These are phyloP conservation scores for Cucumis melo DNA, from an alignment of 306 rosid genomes.

Conservation along the genomic window DNA sequence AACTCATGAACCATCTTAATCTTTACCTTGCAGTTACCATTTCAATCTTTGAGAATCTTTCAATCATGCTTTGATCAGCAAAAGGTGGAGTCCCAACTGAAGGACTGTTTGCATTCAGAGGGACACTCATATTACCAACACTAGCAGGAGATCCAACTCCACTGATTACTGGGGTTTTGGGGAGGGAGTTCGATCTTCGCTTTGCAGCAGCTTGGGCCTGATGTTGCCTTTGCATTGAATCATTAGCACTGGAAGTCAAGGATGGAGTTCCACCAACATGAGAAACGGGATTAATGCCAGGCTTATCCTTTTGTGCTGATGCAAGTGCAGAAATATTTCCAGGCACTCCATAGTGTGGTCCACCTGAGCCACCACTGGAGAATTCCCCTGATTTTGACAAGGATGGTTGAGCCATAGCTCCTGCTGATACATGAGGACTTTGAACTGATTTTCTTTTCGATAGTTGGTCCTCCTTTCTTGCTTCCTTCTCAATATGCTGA, in stretches of 20 bases:
- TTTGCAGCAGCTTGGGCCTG: conserved; percentile 61
- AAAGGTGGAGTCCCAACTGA: conserved; percentile 54
- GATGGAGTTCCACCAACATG: conserved; percentile 55
- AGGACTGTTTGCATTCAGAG: conserved; percentile 69
- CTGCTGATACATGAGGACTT: conserved; percentile 81
- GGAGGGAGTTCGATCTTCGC: conserved; percentile 65
- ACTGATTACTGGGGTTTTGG: conserved; percentile 62
- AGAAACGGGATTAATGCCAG: conserved; percentile 39
- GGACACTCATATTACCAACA: conserved; percentile 55
- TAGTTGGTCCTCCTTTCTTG: conserved; percentile 65
- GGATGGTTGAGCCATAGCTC: conserved; percentile 63
- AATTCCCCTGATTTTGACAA: conserved; percentile 83
- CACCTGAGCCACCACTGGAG: conserved; percentile 77
- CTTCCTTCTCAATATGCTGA: conserved; percentile 65
- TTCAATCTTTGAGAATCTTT: conserved; percentile 66
- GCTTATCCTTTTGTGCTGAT: conserved; percentile 63
- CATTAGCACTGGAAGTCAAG: conserved; percentile 60
- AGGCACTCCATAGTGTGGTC: conserved; percentile 63
- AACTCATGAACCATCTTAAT: not conserved
- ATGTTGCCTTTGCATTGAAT: conserved; percentile 75
- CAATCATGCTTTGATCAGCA: conserved; percentile 47
- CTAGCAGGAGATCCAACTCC: conserved; percentile 89
- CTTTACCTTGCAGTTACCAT: conserved; percentile 58
- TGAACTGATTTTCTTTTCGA: conserved; percentile 64
- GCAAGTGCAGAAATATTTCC: conserved; percentile 33